These are phyloP conservation scores for Aspergillus sp. DNA, from an alignment of 2,329 filamentous ascomycete species.

Conservation along the genomic window DNA sequence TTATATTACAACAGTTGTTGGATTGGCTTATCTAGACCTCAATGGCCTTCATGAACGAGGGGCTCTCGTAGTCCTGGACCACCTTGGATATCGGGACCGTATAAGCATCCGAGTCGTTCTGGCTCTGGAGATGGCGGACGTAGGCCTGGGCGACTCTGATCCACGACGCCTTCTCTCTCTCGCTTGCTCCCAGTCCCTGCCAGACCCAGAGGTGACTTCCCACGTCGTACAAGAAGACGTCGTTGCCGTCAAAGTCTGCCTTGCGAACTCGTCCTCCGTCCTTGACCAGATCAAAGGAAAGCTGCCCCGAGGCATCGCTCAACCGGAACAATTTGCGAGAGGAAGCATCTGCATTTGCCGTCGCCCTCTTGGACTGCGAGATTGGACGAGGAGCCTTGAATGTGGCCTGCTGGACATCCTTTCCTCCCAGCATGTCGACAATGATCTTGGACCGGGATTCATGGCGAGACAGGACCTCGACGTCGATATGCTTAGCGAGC, in stretches of 20 bases:
- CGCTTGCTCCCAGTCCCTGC: conserved; percentile 61
- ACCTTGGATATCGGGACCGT: conserved; percentile 33
- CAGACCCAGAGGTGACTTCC: conserved; percentile 65
- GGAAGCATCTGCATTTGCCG: conserved; percentile 8
- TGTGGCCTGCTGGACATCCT: conserved; percentile 37
- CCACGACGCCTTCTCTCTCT: conserved; percentile 61
- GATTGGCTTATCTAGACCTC: neutral
- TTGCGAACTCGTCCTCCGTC: conserved; percentile 50
- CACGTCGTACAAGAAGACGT: conserved; percentile 63
- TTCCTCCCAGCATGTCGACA: conserved; percentile 57
- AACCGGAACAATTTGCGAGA: conserved; percentile 58
- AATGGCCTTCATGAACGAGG: conserved; percentile 27
- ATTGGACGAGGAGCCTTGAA: conserved; percentile 46
- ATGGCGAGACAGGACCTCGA: conserved; percentile 63
- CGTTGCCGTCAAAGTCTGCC: conserved; percentile 56
- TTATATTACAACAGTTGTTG: too few relatives aligned
- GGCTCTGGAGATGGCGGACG: conserved; percentile 26
- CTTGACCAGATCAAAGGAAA: conserved; percentile 60
- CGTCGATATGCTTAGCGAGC: conserved; percentile 61
- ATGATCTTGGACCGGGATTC: conserved; percentile 54
- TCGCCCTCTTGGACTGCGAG: neutral
- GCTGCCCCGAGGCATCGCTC: conserved; percentile 59
- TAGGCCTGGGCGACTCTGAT: conserved; percentile 33
- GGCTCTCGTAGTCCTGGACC: conserved; percentile 29
- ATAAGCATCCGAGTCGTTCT: conserved; percentile 23